phyloP scores from a whole-genome alignment of 192 early-diverging fungal genomes.

The Umbelopsis sp. region DNA sequence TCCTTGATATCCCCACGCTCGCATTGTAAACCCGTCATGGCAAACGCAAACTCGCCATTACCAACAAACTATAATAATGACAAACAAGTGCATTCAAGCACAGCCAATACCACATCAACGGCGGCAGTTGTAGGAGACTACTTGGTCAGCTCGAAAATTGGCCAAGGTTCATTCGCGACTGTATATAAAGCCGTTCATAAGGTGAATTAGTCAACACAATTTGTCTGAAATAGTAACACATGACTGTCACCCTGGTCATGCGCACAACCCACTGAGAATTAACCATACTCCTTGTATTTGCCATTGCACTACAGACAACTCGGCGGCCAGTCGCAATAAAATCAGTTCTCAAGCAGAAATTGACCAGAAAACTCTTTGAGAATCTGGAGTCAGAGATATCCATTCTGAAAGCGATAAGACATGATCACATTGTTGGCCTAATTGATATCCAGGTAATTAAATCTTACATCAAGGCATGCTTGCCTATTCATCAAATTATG shows the following conservation, averaged over 20 bases:
- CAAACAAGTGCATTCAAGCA: constrained; percentile 18
- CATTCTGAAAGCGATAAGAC: constrained; percentile 85
- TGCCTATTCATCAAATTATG: too few species aligned
- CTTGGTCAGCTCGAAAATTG: constrained; percentile 80
- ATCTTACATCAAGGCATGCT: not conserved
- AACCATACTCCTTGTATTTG: not conserved
- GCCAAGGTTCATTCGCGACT: constrained; percentile 94
- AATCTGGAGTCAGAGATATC: constrained; percentile 96
- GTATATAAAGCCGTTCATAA: constrained; percentile 83
- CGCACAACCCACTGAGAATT: not conserved
- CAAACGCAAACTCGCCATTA: constrained; percentile 21
- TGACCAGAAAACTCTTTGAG: constrained; percentile 89
- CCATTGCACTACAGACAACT: constrained; percentile 50
- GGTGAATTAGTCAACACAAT: constrained; percentile 42
- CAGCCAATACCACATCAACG: not conserved
- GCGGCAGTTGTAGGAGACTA: constrained; percentile 72
- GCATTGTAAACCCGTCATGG: not conserved
- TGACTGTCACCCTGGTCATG: not conserved
- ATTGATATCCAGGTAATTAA: constrained; percentile 79
- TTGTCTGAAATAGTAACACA: constrained; percentile 7
- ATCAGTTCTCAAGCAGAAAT: constrained; percentile 83
- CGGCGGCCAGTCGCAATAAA: constrained; percentile 83
- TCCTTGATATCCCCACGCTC: not conserved
- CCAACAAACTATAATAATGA: constrained; percentile 14
- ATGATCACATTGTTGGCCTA: constrained; percentile 87